These are phyloP conservation scores for Ceratobasidium sp. DNA, from an alignment of 1,284 basidiomycete genomes.

Conservation along the genomic window DNA sequence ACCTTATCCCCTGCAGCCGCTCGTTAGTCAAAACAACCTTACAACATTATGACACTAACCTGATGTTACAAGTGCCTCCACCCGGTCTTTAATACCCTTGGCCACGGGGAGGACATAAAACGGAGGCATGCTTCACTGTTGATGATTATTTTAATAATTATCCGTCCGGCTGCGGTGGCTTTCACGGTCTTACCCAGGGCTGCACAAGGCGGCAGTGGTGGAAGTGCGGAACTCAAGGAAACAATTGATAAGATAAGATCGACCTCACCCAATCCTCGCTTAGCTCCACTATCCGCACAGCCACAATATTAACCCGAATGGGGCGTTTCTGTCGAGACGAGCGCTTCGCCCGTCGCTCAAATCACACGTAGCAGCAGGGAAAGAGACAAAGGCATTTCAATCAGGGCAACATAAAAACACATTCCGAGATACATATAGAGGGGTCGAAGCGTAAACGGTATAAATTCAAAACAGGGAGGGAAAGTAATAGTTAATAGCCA, in stretches of 20 bases:
- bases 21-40: constrained; percentile 62
- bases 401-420: constrained; percentile 29
- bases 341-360: not conserved
- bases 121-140: constrained; percentile 50
- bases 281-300: no score
- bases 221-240: not conserved
- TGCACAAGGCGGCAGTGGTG: not conserved
- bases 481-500: constrained; percentile 1
- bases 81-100: constrained; percentile 63
- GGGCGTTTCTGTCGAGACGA: constrained; percentile 22
- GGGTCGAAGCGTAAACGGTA: constrained; percentile 11
- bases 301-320: constrained; percentile 14
- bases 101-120: constrained; percentile 53
- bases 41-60: constrained; percentile 52
- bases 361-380: not conserved
- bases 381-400: constrained; percentile 3
- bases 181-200: not conserved
- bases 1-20: constrained; percentile 75
- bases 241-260: constrained; percentile 20
- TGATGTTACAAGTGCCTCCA: constrained; percentile 51
- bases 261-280: no score
- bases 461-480: not conserved
- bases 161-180: not conserved
- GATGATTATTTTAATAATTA: not conserved
- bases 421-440: constrained; percentile 43